Evolutionary conservation across 768 basidiomycete genomes (phyloP), one percentile per base, ranked within the genome.

Genomic region (Psilocybe subaeruginosa): DNA sequence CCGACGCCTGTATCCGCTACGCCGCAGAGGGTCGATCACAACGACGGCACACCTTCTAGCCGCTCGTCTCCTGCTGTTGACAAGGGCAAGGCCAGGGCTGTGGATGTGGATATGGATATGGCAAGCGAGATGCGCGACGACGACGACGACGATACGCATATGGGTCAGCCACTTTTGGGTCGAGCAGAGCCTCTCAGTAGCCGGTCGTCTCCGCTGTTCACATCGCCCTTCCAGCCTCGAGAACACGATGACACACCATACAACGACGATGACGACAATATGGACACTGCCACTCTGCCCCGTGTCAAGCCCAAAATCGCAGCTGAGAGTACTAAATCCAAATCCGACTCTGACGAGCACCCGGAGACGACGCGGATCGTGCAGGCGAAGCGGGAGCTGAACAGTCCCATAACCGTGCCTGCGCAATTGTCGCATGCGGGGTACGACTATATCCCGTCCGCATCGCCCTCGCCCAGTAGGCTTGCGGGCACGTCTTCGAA

Each of bases 151-250:
- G 33, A 35, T 3, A 11, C 7, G 2, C 6, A 11, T 7, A 35
- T 35, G 33, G 33, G 11, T 0, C 33, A 35, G 33, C 33, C 33
- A 2, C 33, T 11, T 35, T 45, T 31, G 37, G 17, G 39, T 16
- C 63, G 1, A 41, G 19, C n/a, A n/a, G 47, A 29, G 16, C 27
- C 52, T 37, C 54, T 45, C 45, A 16, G 19, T 8, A 1, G 8
- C 3, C 46, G 8, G 6, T 53, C 50, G 7, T 62, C 61, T 27
- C 61, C 61, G 12, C 39, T 57, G 1, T 58, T 62, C 56, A 54
- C 52, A 4, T 62, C 56, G 7, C 61, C 61, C 16, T 35, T 11
- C 11, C 33, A 35, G 33, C 33, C 6, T 35, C 11, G 7, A 35
- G 6, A 2, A 35, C 11, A 35, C 33, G 31, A n/a, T 8, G 47